Conservation (phyloP, 148 eudicot species). For the Pouteria glomerata region DNA sequence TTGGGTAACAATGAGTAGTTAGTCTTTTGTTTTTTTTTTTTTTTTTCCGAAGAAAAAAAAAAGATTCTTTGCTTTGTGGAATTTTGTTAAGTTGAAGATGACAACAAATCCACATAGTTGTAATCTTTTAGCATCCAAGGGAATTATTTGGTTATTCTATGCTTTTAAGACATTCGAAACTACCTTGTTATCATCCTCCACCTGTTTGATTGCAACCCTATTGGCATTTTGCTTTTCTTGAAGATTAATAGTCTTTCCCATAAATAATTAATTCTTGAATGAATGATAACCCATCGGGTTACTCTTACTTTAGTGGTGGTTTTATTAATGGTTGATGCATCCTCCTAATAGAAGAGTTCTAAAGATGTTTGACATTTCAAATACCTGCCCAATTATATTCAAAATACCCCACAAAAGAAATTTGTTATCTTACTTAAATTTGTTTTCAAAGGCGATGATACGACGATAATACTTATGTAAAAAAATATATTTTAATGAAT, state of each 20-base stretch:
- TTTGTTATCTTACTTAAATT: background rate
- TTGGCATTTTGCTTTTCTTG: slow-evolving; percentile 12
- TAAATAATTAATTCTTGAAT: background rate
- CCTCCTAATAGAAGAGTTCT: background rate
- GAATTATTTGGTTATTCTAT: background rate
- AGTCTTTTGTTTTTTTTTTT: too few relatives aligned
- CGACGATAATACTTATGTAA: too few relatives aligned
- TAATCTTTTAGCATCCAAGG: background rate
- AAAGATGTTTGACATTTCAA: background rate
- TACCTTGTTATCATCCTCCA: background rate
- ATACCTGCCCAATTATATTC: background rate
- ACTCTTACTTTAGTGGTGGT: background rate
- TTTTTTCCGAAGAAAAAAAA: background rate
- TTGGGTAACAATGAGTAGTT: background rate
- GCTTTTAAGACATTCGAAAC: slow-evolving; percentile 3
- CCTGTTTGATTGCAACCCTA: slow-evolving; percentile 2
- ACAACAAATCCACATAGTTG: slow-evolving; percentile 7
- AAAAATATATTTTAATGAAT: too few relatives aligned
- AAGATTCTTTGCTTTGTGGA: background rate
- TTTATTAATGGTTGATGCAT: background rate
- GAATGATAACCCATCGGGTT: background rate
- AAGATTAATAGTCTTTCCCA: background rate
- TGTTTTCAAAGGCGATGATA: background rate
- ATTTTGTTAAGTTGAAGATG: slow-evolving; percentile 8
- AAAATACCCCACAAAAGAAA: background rate